Evolutionary conservation across 2,329 filamentous ascomycete species (phyloP).

Genomic region (Trichoderma atrobrunneum): DNA sequence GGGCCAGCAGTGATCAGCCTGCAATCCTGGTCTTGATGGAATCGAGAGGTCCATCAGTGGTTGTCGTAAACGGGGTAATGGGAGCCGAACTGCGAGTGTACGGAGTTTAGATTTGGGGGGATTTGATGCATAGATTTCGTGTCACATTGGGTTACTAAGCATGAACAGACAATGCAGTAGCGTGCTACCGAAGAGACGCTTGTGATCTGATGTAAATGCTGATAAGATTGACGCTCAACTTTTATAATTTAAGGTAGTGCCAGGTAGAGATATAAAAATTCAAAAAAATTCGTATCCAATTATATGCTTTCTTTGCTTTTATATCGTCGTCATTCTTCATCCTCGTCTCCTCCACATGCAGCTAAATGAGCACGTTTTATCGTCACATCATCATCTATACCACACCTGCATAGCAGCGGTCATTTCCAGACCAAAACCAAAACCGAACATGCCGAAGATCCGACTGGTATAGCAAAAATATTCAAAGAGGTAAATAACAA

Average conservation of each 20-base stretch:
- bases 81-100: not conserved
- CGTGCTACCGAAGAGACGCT: not conserved
- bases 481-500: not conserved
- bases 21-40: not conserved
- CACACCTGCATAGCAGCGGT: not conserved
- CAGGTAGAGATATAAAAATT: not conserved
- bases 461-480: not conserved
- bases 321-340: not conserved
- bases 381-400: not conserved
- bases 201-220: not conserved
- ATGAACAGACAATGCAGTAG: not conserved
- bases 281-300: not conserved
- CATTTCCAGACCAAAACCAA: not conserved
- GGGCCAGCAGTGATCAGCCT: constrained; percentile 4
- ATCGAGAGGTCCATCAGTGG: not conserved
- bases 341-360: not conserved
- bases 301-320: not conserved
- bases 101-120: not conserved
- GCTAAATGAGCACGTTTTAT: not conserved
- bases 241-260: not conserved
- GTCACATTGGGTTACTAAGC: not conserved
- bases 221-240: not conserved
- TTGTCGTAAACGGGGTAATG: not conserved
- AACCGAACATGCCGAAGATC: not conserved
- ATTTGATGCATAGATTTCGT: not conserved